Evolutionary conservation across 2,329 filamentous ascomycete genomes (phyloP).

Genomic region (Dactylonectria estremocensis): DNA sequence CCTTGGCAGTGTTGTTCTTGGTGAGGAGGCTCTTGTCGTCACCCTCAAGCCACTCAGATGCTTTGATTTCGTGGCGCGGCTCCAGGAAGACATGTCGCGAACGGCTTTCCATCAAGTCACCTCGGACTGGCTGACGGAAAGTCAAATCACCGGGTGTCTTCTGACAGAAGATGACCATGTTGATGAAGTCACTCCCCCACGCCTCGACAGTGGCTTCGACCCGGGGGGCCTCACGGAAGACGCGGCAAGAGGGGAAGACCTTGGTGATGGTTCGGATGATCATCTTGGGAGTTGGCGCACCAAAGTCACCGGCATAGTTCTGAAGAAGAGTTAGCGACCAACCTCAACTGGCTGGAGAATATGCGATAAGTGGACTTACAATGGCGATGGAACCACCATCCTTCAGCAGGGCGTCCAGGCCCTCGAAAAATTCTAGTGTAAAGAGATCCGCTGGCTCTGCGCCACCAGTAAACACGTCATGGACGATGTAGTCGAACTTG

Average conservation of each 20-base stretch:
- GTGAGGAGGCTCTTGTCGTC: constrained; percentile 69
- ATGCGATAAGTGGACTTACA: constrained; percentile 66
- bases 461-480: constrained; percentile 98
- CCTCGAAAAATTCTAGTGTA: constrained; percentile 85
- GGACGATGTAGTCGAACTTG: constrained; percentile 91
- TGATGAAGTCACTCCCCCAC: constrained; percentile 82
- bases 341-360: background rate
- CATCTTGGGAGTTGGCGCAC: constrained; percentile 81
- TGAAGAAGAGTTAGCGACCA: constrained; percentile 53
- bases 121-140: constrained; percentile 76
- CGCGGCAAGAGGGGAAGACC: constrained; percentile 90
- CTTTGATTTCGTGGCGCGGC: constrained; percentile 79
- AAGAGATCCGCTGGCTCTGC: constrained; percentile 92
- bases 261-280: constrained; percentile 86
- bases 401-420: constrained; percentile 79
- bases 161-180: constrained; percentile 95
- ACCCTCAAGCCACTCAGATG: constrained; percentile 61
- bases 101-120: constrained; percentile 81
- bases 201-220: constrained; percentile 63
- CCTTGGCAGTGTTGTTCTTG: constrained; percentile 74
- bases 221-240: constrained; percentile 84
- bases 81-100: constrained; percentile 79
- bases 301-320: constrained; percentile 96
- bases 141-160: constrained; percentile 69
- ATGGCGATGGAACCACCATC: constrained; percentile 90